Evolutionary conservation across 257 asterid species (phyloP).

Genomic region (Nicotiana otophora): DNA sequence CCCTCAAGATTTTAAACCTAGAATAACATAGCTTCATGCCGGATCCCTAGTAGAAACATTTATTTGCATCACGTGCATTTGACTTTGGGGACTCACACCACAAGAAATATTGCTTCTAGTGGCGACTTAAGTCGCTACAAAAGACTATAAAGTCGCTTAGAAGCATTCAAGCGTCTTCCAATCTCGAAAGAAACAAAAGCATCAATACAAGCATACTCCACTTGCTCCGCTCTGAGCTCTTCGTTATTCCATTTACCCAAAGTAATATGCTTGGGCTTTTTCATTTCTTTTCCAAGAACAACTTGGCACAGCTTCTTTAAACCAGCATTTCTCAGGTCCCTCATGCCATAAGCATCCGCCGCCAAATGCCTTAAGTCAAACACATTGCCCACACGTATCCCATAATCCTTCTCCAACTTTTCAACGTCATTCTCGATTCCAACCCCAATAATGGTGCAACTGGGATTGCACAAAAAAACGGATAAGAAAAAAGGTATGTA

Average conservation of each 20-base stretch:
- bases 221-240: slow-evolving; percentile 13
- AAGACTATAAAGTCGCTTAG: no score
- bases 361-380: slow-evolving; percentile 24
- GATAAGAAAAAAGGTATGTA: background rate
- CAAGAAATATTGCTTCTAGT: no score
- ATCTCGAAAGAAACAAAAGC: slow-evolving; percentile 24
- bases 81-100: no score
- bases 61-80: no score
- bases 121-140: no score
- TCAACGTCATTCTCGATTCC: slow-evolving; percentile 18
- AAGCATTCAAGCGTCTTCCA: background rate
- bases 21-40: no score
- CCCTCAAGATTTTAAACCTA: no score
- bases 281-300: slow-evolving; percentile 17
- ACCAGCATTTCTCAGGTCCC: slow-evolving; percentile 15
- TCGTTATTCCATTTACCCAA: slow-evolving; percentile 22
- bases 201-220: slow-evolving; percentile 26
- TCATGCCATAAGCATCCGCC: background rate
- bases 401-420: slow-evolving; percentile 16
- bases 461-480: background rate
- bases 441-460: slow-evolving; percentile 17
- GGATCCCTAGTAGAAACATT: no score
- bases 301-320: slow-evolving; percentile 14
- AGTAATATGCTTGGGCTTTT: slow-evolving; percentile 24
- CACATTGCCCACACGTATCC: slow-evolving; percentile 4